Conservation (phyloP, 2,329 filamentous ascomycete species). For the Epichloe sp. region DNA sequence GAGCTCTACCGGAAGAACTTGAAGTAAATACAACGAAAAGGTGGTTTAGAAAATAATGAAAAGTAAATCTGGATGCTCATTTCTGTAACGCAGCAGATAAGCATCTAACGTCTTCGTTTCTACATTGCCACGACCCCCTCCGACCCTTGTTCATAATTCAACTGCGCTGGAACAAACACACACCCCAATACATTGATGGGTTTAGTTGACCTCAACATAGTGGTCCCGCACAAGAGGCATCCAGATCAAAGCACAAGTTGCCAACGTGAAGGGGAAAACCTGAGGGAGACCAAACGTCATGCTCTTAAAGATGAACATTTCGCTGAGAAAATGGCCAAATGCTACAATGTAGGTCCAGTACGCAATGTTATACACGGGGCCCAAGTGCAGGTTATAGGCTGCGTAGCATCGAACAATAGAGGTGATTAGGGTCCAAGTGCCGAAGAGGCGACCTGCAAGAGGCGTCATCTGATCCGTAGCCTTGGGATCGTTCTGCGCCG, state of each 20-base stretch:
- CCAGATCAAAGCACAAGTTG: slow-evolving; percentile 41
- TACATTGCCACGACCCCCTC: no score
- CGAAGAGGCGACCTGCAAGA: slow-evolving; percentile 68
- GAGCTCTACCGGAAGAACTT: slow-evolving; percentile 65
- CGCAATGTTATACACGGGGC: slow-evolving; percentile 64
- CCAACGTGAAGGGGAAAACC: slow-evolving; percentile 40
- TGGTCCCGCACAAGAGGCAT: slow-evolving; percentile 54
- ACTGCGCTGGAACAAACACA: neutral
- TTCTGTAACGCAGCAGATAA: neutral
- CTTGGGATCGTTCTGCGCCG: slow-evolving; percentile 30
- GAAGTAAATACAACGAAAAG: slow-evolving; percentile 6
- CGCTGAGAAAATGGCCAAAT: slow-evolving; percentile 62
- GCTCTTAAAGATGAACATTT: slow-evolving; percentile 69
- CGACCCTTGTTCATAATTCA: neutral
- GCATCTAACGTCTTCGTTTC: neutral
- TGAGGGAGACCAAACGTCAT: slow-evolving; percentile 49
- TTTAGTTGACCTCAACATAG: slow-evolving; percentile 42
- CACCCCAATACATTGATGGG: neutral
- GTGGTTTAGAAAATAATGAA: neutral
- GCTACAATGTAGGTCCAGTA: slow-evolving; percentile 74
- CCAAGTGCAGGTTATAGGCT: slow-evolving; percentile 65
- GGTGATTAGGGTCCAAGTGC: slow-evolving; percentile 75
- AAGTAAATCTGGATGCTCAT: neutral
- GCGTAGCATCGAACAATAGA: slow-evolving; percentile 69
- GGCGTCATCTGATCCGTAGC: slow-evolving; percentile 53